Evolutionary conservation across 768 basidiomycete species (phyloP).

Genomic region (Leccinum ochraceum): DNA sequence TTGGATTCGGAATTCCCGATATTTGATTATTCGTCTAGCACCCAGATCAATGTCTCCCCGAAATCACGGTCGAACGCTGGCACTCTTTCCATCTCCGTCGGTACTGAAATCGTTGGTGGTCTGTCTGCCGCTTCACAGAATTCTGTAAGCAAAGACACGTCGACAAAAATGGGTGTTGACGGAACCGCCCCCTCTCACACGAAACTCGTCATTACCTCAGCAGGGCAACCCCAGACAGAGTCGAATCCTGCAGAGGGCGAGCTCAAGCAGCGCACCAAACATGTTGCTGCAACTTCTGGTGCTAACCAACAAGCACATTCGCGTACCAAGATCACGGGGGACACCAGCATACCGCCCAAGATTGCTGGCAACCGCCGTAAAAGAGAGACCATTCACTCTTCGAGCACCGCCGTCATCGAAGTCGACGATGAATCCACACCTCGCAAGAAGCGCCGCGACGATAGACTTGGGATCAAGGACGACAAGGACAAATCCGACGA

Average conservation of each 20-base stretch:
- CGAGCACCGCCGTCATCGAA: slow-evolving; percentile 8
- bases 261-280: neutral
- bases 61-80: slow-evolving; percentile 6
- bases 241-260: neutral
- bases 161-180: neutral
- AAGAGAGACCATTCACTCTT: slow-evolving; percentile 16
- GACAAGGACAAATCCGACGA: slow-evolving; percentile 3
- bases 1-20: slow-evolving; percentile 10
- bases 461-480: neutral
- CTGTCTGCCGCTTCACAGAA: neutral
- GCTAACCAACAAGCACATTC: neutral
- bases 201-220: neutral
- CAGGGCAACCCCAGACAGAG: neutral
- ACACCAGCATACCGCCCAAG: slow-evolving; percentile 10
- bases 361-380: slow-evolving; percentile 31
- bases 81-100: neutral
- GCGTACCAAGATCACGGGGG: slow-evolving; percentile 2
- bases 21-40: slow-evolving; percentile 17
- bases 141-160: neutral
- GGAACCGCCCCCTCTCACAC: neutral
- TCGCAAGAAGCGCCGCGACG: slow-evolving; percentile 24
- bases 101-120: neutral
- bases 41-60: slow-evolving; percentile 15
- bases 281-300: neutral
- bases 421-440: slow-evolving; percentile 17